Percentiles rank a stretch among this genome's conserved stretches.
Evolutionary conservation across 208 protist genomes (phyloP).

Genomic region (Acanthamoeba healyi): DNA sequence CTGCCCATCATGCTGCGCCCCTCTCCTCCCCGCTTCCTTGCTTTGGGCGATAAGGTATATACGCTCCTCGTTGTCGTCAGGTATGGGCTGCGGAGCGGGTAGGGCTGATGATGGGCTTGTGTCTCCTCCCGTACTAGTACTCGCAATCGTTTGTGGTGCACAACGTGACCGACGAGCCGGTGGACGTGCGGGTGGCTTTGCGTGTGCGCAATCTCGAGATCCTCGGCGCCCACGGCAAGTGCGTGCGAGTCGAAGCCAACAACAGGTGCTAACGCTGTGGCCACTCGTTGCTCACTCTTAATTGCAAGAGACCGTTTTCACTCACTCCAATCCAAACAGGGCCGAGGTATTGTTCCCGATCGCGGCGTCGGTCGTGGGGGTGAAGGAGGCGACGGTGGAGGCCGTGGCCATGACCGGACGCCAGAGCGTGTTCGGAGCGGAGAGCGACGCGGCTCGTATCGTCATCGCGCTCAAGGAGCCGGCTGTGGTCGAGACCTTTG

Average conservation of each 20-base stretch:
- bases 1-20: conserved; percentile 65
- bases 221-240: background rate
- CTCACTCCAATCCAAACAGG: background rate
- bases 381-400: conserved; percentile 47
- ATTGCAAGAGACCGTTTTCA: background rate
- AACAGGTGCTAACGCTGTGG: background rate
- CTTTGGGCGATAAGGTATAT: conserved; percentile 51
- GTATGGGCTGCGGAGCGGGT: background rate
- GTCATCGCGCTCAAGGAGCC: conserved; percentile 55
- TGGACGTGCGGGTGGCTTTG: conserved; percentile 40
- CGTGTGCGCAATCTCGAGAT: conserved; percentile 25
- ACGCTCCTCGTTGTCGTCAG: background rate
- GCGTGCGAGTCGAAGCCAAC: conserved; percentile 56
- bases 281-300: background rate
- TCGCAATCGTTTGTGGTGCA: conserved; percentile 61
- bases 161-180: conserved; percentile 36
- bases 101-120: background rate
- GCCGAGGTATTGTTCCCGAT: conserved; percentile 28
- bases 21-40: conserved; percentile 73
- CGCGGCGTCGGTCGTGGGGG: background rate
- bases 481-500: conserved; percentile 71
- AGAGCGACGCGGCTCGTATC: conserved; percentile 49
- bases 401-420: background rate
- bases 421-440: background rate
- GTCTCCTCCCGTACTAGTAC: background rate